Conservation (phyloP, 331 rosid genomes). For the Malus hybrid region DNA sequence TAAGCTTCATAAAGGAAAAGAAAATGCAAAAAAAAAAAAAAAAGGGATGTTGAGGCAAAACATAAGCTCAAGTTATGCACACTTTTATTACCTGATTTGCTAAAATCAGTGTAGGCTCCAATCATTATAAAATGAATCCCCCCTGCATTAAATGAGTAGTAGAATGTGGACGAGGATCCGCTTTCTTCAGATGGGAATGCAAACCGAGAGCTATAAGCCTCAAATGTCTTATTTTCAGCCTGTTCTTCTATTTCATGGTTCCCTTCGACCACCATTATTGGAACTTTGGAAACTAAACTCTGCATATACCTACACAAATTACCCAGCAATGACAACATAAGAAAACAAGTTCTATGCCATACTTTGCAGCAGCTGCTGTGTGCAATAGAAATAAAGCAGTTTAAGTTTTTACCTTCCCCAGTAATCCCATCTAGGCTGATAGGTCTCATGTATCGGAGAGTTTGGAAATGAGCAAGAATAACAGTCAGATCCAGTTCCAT, state of each 20-base stretch:
- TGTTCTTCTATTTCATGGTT: slow-evolving; percentile 78
- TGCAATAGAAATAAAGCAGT: background rate
- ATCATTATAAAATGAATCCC: slow-evolving; percentile 87
- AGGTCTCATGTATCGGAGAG: slow-evolving; percentile 79
- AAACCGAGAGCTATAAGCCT: slow-evolving; percentile 80
- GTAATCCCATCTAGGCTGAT: slow-evolving; percentile 92
- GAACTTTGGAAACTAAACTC: slow-evolving; percentile 60
- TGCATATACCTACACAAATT: slow-evolving; percentile 70
- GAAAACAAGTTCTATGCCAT: background rate
- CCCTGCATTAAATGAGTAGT: slow-evolving; percentile 80
- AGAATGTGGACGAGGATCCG: slow-evolving; percentile 66
- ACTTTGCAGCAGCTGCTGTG: background rate
- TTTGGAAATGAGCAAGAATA: slow-evolving; percentile 65
- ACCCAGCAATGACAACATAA: slow-evolving; percentile 13
- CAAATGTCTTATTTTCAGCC: slow-evolving; percentile 44
- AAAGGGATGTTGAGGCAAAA: background rate
- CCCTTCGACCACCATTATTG: slow-evolving; percentile 85
- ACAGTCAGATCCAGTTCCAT: slow-evolving; percentile 79
- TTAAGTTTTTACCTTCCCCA: slow-evolving; percentile 65
- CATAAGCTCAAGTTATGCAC: background rate
- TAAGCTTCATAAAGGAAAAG: background rate
- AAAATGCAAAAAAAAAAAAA: background rate
- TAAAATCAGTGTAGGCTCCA: slow-evolving; percentile 60
- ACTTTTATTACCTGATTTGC: slow-evolving; percentile 40
- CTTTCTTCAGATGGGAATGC: slow-evolving; percentile 84